Conservation (phyloP, 1,284 basidiomycete genomes). For the Volvariella surrecta region DNA sequence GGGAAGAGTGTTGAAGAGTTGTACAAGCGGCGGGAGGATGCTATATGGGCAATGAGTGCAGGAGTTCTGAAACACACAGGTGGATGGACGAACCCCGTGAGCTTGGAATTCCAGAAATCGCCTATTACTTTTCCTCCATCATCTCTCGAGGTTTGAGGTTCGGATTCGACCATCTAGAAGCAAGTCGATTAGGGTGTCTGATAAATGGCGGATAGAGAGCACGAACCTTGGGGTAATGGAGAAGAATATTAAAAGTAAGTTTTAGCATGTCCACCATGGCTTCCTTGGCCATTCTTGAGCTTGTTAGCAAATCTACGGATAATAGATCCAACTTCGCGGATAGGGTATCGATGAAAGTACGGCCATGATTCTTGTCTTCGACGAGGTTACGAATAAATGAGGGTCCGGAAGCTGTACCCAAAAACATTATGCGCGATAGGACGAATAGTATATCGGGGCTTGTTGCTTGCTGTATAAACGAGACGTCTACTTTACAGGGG, state of each 20-base stretch:
- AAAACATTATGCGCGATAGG: slow-evolving; percentile 66
- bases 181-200: slow-evolving; percentile 3
- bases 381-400: slow-evolving; percentile 50
- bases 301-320: slow-evolving; percentile 34
- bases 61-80: slow-evolving; percentile 1
- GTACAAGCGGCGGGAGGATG: slow-evolving; percentile 50
- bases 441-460: slow-evolving; percentile 62
- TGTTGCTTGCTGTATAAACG: slow-evolving; percentile 43
- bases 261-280: slow-evolving; percentile 73
- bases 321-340: slow-evolving; percentile 47
- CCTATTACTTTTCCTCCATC: slow-evolving; percentile 32
- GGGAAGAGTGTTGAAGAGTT: slow-evolving; percentile 53
- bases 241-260: slow-evolving; percentile 65
- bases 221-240: slow-evolving; percentile 49
- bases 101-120: slow-evolving; percentile 60
- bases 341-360: slow-evolving; percentile 52
- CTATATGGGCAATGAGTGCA: slow-evolving; percentile 20
- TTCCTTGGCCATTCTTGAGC: slow-evolving; percentile 51
- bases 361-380: slow-evolving; percentile 48
- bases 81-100: slow-evolving; percentile 47
- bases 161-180: slow-evolving; percentile 35
- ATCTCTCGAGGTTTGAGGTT: slow-evolving; percentile 28
- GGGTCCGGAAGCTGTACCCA: slow-evolving; percentile 48
- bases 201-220: background rate
- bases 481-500: background rate